Conservation (phyloP, 2,329 filamentous ascomycete species). For the Chrysosporium queenslandicum region DNA sequence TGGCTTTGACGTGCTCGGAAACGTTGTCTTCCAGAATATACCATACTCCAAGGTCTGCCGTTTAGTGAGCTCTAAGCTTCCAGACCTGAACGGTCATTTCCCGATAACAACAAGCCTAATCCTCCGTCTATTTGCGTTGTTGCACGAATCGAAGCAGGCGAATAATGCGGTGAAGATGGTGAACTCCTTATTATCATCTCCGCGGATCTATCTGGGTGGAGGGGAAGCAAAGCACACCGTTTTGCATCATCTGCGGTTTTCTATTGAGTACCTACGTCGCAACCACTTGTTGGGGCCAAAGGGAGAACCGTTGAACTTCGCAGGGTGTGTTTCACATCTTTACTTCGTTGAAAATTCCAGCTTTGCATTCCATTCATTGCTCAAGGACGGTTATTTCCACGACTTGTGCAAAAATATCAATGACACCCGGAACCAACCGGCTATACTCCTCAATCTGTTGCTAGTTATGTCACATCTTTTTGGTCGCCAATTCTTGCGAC, state of each 20-base stretch:
- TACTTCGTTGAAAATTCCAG: constrained; percentile 67
- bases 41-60: constrained; percentile 51
- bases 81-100: constrained; percentile 67
- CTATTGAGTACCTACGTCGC: constrained; percentile 65
- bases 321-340: constrained; percentile 58
- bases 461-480: constrained; percentile 63
- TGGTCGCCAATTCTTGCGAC: constrained; percentile 41
- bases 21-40: constrained; percentile 67
- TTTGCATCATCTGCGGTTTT: constrained; percentile 67
- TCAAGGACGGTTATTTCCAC: constrained; percentile 62
- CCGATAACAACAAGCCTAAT: constrained; percentile 65
- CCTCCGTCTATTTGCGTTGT: constrained; percentile 55
- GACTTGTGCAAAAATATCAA: constrained; percentile 51
- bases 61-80: constrained; percentile 62
- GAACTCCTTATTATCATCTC: constrained; percentile 58
- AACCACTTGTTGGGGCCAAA: constrained; percentile 53
- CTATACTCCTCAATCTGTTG: constrained; percentile 51
- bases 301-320: constrained; percentile 62
- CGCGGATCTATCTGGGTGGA: constrained; percentile 60
- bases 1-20: constrained; percentile 70
- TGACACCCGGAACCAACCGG: constrained; percentile 35
- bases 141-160: constrained; percentile 56
- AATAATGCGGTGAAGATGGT: constrained; percentile 53
- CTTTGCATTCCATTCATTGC: constrained; percentile 65
- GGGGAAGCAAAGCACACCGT: constrained; percentile 58